Conservation (phyloP, 805 yeast species). For the Pichia sporocuriosa region DNA sequence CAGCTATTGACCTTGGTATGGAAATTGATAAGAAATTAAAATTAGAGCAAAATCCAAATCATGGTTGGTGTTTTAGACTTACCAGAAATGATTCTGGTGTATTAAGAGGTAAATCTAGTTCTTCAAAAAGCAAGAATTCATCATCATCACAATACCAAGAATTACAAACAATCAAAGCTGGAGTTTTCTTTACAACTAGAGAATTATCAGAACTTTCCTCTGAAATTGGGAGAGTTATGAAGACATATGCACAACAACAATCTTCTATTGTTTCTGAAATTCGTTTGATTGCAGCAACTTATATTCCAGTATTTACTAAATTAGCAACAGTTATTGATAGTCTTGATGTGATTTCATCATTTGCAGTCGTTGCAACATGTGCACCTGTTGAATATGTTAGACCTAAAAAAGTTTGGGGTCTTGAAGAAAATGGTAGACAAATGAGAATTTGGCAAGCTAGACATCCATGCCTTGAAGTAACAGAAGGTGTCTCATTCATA, state of each 20-base stretch:
- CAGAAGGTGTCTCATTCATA: slow-evolving; percentile 84
- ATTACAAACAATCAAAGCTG: slow-evolving; percentile 89
- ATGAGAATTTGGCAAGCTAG: slow-evolving; percentile 67
- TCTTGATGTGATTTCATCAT: slow-evolving; percentile 76
- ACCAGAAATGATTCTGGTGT: slow-evolving; percentile 86
- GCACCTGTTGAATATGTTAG: slow-evolving; percentile 78
- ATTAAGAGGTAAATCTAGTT: slow-evolving; percentile 42
- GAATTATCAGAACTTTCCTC: slow-evolving; percentile 53
- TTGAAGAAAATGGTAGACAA: slow-evolving; percentile 41
- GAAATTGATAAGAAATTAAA: slow-evolving; percentile 87
- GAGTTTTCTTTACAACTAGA: slow-evolving; percentile 81
- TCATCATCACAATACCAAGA: slow-evolving; percentile 54
- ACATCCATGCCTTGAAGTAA: slow-evolving; percentile 92
- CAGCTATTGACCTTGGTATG: slow-evolving; percentile 68
- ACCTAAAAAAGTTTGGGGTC: slow-evolving; percentile 52
- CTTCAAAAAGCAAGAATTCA: slow-evolving; percentile 6
- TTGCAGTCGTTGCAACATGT: slow-evolving; percentile 76
- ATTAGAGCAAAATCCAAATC: slow-evolving; percentile 77
- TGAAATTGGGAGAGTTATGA: slow-evolving; percentile 50
- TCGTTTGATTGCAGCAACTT: slow-evolving; percentile 71
- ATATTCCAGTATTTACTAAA: slow-evolving; percentile 68
- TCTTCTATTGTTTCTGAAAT: slow-evolving; percentile 75
- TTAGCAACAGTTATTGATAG: slow-evolving; percentile 60
- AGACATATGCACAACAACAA: slow-evolving; percentile 70
- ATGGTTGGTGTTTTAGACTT: slow-evolving; percentile 92